These are phyloP conservation scores for Cladosporium sp. DNA, from an alignment of 2,329 filamentous ascomycete species.

Conservation along the genomic window DNA sequence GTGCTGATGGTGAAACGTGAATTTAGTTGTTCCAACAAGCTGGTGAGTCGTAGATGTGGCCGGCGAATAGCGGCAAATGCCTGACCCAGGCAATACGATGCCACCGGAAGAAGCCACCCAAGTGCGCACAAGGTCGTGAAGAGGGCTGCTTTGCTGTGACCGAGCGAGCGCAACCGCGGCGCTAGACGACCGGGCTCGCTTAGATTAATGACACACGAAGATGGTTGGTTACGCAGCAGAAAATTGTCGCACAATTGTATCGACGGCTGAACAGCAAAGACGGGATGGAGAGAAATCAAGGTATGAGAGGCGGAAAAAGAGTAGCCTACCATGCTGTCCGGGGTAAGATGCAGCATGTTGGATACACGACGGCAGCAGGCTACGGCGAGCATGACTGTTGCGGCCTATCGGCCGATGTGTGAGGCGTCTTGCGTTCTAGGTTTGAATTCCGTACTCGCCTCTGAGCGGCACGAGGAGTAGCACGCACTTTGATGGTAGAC, in stretches of 20 bases:
- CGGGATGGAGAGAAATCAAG: slow-evolving; percentile 24
- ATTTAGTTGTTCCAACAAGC: slow-evolving; percentile 10
- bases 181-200: slow-evolving; percentile 22
- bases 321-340: slow-evolving; percentile 18
- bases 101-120: neutral
- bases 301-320: slow-evolving; percentile 19
- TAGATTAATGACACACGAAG: slow-evolving; percentile 23
- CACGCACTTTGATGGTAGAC: too few species aligned
- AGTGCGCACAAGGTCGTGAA: neutral
- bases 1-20: slow-evolving; percentile 14
- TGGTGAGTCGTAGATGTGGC: slow-evolving; percentile 2
- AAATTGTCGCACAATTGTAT: slow-evolving; percentile 33
- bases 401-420: neutral
- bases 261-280: slow-evolving; percentile 23
- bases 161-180: slow-evolving; percentile 3
- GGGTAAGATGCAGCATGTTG: slow-evolving; percentile 12
- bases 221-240: slow-evolving; percentile 35
- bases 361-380: slow-evolving; percentile 14
- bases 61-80: neutral
- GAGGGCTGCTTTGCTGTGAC: neutral
- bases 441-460: too few species aligned
- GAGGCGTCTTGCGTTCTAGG: too few species aligned
- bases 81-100: slow-evolving; percentile 6
- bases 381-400: slow-evolving; percentile 8
- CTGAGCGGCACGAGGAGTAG: too few species aligned